phyloP scores from a whole-genome alignment of 495 filamentous ascomycete genomes.

The Pyronema domesticum region DNA sequence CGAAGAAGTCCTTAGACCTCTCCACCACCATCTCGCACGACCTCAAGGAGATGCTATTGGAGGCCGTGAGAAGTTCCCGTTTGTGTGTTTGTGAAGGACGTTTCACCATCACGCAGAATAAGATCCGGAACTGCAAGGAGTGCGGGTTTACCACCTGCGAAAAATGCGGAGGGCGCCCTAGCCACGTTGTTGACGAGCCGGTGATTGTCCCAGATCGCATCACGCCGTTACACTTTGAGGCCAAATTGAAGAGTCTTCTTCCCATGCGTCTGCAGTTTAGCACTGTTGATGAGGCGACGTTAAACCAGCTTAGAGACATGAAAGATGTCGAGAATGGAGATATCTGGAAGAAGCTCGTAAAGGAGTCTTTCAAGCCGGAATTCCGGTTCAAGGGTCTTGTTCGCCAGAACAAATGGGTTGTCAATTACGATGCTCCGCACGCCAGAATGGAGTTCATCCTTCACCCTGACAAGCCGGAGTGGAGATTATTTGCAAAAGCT shows the following conservation, averaged over 20 bases:
- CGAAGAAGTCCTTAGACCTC: constrained; percentile 8
- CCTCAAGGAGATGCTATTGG: constrained; percentile 24
- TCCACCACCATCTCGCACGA: constrained; percentile 19
- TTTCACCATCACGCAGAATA: constrained; percentile 23
- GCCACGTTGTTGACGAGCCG: constrained; percentile 26
- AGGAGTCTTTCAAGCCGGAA: constrained; percentile 26
- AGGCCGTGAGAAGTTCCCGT: constrained; percentile 28
- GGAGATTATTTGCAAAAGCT: constrained; percentile 38
- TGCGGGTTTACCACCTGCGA: constrained; percentile 41
- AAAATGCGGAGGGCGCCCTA: constrained; percentile 38
- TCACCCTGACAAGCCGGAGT: constrained; percentile 28
- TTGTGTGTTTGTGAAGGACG: constrained; percentile 43
- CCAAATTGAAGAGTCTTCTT: constrained; percentile 28
- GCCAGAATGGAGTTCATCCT: constrained; percentile 37
- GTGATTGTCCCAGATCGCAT: constrained; percentile 19
- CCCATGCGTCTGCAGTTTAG: constrained; percentile 31
- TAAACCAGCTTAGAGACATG: constrained; percentile 14
- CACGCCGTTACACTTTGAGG: constrained; percentile 34
- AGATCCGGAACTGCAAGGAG: constrained; percentile 32
- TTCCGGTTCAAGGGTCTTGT: constrained; percentile 32
- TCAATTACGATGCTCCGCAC: constrained; percentile 32
- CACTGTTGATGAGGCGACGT: constrained; percentile 24
- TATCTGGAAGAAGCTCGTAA: constrained; percentile 26
- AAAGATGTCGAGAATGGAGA: constrained; percentile 22
- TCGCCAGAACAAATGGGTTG: constrained; percentile 36